These are phyloP conservation scores for Diplodia scrobiculata DNA, from an alignment of 2,329 filamentous ascomycete species.

Conservation along the genomic window DNA sequence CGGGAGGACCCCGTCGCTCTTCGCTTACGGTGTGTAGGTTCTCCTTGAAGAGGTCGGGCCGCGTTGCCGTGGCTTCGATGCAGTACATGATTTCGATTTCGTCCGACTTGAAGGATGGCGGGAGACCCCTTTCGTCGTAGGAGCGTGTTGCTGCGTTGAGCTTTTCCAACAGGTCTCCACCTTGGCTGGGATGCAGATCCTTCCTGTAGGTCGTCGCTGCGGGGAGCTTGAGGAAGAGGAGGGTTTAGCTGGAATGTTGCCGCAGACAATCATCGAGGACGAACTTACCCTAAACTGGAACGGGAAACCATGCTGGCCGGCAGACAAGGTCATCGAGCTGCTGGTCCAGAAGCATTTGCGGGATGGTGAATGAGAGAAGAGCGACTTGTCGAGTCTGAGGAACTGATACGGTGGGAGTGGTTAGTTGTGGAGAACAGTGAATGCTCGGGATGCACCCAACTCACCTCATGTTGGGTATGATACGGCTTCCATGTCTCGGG, in stretches of 20 bases:
- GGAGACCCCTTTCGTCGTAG: not conserved
- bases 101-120: not conserved
- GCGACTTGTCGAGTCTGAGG: slow-evolving; percentile 1
- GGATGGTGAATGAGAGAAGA: not conserved
- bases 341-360: slow-evolving; percentile 1
- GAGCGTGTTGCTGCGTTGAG: not conserved
- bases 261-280: too few species aligned
- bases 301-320: slow-evolving; percentile 1
- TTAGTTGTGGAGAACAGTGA: not conserved
- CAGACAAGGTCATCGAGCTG: not conserved
- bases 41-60: slow-evolving; percentile 7
- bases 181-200: not conserved
- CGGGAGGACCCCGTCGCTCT: not conserved
- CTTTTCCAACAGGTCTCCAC: not conserved
- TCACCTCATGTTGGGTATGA: slow-evolving; percentile 15
- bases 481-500: slow-evolving; percentile 6
- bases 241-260: not conserved
- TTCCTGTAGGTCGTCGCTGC: slow-evolving; percentile 2
- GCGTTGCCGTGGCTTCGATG: slow-evolving; percentile 10
- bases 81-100: slow-evolving; percentile 12
- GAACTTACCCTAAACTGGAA: slow-evolving; percentile 1
- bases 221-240: not conserved
- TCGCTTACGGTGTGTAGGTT: slow-evolving; percentile 15
- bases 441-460: not conserved
- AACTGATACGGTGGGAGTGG: not conserved